Percentiles rank a stretch among this genome's conserved stretches.
These are phyloP conservation scores for Bimuria novae-zelandiae DNA, from an alignment of 2,329 filamentous ascomycete genomes.

Conservation along the genomic window DNA sequence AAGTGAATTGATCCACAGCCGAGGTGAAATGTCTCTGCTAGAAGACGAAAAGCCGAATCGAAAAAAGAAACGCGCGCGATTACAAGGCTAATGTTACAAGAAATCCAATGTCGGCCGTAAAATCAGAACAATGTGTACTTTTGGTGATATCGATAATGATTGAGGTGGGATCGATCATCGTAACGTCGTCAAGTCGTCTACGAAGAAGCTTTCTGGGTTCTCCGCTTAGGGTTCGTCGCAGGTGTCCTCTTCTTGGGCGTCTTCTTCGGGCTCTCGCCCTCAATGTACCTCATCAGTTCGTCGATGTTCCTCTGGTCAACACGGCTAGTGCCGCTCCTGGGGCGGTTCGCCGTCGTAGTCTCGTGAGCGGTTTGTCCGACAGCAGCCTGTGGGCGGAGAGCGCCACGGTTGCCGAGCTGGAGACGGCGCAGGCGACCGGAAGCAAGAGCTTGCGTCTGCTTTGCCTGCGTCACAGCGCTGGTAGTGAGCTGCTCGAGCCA, in stretches of 20 bases:
- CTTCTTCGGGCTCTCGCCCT: constrained; percentile 62
- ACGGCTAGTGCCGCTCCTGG: constrained; percentile 45
- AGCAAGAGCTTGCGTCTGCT: constrained; percentile 87
- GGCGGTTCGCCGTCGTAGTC: constrained; percentile 42
- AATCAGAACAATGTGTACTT: constrained; percentile 6
- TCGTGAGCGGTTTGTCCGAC: constrained; percentile 63
- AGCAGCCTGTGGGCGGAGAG: constrained; percentile 65
- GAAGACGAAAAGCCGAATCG: background rate
- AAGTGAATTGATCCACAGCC: background rate
- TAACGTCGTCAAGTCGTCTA: background rate
- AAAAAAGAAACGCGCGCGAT: background rate
- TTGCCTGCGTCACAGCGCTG: constrained; percentile 92
- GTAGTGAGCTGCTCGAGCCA: constrained; percentile 97
- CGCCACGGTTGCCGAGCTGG: constrained; percentile 62
- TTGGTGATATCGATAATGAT: background rate
- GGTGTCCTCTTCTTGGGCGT: constrained; percentile 51
- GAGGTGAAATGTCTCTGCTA: background rate
- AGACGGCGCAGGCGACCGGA: constrained; percentile 72
- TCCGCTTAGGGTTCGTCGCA: constrained; percentile 50
- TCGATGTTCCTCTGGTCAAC: constrained; percentile 85
- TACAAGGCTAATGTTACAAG: constrained; percentile 9
- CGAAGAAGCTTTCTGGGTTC: constrained; percentile 26
- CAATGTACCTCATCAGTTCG: constrained; percentile 92
- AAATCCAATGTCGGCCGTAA: constrained; percentile 6
- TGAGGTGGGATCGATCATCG: background rate